A percentile compares a stretch with the other conserved stretches of the same genome.
phyloP scores from a whole-genome alignment of 2,329 filamentous ascomycete species.

The Penicillium sp. region DNA sequence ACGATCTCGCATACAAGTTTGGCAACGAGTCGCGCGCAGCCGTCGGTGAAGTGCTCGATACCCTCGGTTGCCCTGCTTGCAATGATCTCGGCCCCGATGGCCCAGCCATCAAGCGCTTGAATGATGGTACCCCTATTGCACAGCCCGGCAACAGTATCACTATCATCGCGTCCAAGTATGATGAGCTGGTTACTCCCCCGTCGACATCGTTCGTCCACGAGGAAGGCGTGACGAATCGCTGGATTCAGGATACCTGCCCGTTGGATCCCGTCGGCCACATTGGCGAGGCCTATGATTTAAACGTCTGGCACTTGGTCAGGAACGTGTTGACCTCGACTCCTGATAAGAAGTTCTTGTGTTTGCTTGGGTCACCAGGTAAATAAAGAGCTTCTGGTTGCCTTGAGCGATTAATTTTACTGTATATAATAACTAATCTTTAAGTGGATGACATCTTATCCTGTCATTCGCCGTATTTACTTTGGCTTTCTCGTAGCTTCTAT shows the following conservation, averaged over 20 bases:
- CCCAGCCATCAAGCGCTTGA: conserved; percentile 30
- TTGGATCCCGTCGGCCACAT: conserved; percentile 40
- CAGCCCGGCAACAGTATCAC: conserved; percentile 37
- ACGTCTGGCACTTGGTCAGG: conserved; percentile 42
- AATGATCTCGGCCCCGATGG: conserved; percentile 34
- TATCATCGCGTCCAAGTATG: conserved; percentile 34
- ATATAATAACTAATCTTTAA: conserved; percentile 3
- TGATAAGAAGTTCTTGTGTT: conserved; percentile 29
- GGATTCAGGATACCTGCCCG: conserved; percentile 35
- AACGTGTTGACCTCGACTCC: conserved; percentile 36
- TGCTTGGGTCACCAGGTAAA: conserved; percentile 33
- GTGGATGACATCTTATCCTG: neutral
- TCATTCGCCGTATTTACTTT: neutral
- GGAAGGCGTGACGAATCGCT: conserved; percentile 34
- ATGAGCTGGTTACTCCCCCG: conserved; percentile 40
- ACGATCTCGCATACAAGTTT: conserved; percentile 30
- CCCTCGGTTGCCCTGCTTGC: conserved; percentile 36
- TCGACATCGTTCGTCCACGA: conserved; percentile 35
- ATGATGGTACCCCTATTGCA: conserved; percentile 36
- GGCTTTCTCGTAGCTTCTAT: neutral
- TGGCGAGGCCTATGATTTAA: conserved; percentile 40
- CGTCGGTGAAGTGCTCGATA: conserved; percentile 27
- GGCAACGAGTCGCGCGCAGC: conserved; percentile 28
- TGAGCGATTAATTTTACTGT: neutral
- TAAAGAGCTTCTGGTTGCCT: neutral